Evolutionary conservation across 2,329 filamentous ascomycete species (phyloP).

Genomic region (Hypoxylon sp.): DNA sequence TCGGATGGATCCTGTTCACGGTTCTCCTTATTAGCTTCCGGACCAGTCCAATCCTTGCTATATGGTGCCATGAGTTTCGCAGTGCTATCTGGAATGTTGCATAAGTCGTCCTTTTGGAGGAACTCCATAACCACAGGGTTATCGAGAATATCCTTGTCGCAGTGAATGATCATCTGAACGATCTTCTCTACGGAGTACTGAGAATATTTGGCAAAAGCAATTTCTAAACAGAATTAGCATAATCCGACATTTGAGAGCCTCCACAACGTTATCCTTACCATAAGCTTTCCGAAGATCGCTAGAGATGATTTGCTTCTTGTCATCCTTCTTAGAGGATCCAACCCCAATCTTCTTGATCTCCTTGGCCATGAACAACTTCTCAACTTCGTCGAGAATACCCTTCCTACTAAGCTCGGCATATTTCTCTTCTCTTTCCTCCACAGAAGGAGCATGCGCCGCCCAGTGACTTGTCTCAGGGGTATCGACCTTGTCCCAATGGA

Average conservation of each 20-base stretch:
- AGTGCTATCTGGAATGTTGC: conserved; percentile 91
- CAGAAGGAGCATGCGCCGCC: conserved; percentile 88
- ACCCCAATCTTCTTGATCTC: conserved; percentile 91
- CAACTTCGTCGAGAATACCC: conserved; percentile 96
- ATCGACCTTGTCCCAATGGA: conserved; percentile 99
- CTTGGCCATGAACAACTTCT: conserved; percentile 97
- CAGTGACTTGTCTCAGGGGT: conserved; percentile 91
- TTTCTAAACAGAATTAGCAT: conserved; percentile 69
- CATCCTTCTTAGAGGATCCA: conserved; percentile 81
- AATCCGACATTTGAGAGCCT: background rate
- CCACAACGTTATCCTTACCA: conserved; percentile 64
- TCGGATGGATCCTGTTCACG: conserved; percentile 90
- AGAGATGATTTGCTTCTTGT: conserved; percentile 98
- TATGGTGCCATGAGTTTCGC: conserved; percentile 94
- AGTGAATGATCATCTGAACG: conserved; percentile 94
- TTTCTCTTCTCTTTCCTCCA: conserved; percentile 92
- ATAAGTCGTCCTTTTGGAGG: conserved; percentile 90
- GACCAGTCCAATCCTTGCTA: conserved; percentile 95
- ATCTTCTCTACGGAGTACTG: conserved; percentile 85
- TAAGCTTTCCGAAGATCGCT: conserved; percentile 90
- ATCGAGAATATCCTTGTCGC: conserved; percentile 88
- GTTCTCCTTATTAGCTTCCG: conserved; percentile 81
- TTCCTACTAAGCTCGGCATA: conserved; percentile 93
- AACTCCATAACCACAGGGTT: conserved; percentile 97
- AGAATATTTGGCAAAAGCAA: conserved; percentile 95